These are phyloP conservation scores for Berberis vulgaris DNA, from an alignment of 164 flowering plant species.

Conservation along the genomic window DNA sequence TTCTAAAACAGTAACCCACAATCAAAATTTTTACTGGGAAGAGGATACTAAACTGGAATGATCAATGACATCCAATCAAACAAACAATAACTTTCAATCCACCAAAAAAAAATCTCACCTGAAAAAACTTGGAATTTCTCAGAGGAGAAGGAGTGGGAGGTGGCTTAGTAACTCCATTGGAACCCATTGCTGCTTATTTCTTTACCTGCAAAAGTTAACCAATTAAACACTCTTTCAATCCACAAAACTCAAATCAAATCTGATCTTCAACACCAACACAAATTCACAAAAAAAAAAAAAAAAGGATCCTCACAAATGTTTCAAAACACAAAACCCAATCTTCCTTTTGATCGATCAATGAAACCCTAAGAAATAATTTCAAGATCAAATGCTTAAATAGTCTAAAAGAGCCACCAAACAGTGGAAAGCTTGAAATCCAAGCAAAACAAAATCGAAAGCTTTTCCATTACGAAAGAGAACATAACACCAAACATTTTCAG, in stretches of 20 bases:
- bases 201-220: not conserved
- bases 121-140: constrained; percentile 58
- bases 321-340: not conserved
- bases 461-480: not conserved
- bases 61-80: no score
- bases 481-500: not conserved
- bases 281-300: not conserved
- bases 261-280: not conserved
- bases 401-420: not conserved
- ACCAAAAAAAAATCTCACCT: constrained; percentile 29
- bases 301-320: not conserved
- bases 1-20: no score
- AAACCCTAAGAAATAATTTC: not conserved
- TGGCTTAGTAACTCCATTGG: constrained; percentile 28
- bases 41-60: no score
- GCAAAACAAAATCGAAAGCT: not conserved
- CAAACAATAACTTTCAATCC: no score
- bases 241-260: not conserved
- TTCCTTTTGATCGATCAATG: not conserved
- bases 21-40: no score
- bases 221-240: not conserved
- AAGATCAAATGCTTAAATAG: not conserved
- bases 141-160: constrained; percentile 76
- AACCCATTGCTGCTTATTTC: not conserved
- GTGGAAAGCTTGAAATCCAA: not conserved